Evolutionary conservation across 2,329 filamentous ascomycete genomes (phyloP).

Genomic region (Hypoxylon sp.): DNA sequence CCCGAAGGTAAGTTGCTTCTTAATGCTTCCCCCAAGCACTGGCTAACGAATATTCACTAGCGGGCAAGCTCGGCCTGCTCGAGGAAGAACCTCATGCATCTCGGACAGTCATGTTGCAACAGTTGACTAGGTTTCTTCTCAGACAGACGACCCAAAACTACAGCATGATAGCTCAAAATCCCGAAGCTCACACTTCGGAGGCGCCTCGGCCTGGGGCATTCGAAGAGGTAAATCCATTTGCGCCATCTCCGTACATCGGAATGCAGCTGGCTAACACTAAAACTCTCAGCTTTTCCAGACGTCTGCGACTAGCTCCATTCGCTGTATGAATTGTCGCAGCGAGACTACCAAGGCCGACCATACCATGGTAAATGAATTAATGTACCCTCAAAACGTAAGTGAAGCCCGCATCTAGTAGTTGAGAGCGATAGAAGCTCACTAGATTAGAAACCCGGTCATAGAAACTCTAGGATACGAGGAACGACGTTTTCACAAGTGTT

Average conservation of each 20-base stretch:
- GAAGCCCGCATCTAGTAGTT: conserved; percentile 21
- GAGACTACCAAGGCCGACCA: conserved; percentile 86
- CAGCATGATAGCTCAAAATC: conserved; percentile 74
- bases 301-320: conserved; percentile 79
- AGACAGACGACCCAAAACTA: conserved; percentile 86
- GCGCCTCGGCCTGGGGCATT: conserved; percentile 59
- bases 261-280: conserved; percentile 48
- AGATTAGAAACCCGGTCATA: conserved; percentile 62
- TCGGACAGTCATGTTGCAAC: conserved; percentile 86
- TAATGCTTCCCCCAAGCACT: neutral
- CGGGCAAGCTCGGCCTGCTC: conserved; percentile 81
- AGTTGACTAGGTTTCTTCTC: conserved; percentile 86
- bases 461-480: conserved; percentile 67
- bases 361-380: conserved; percentile 86
- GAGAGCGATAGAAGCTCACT: conserved; percentile 42
- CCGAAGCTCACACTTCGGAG: conserved; percentile 58
- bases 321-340: conserved; percentile 88
- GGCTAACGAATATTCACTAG: conserved; percentile 58
- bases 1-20: conserved; percentile 72
- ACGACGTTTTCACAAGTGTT: conserved; percentile 89
- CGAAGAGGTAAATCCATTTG: conserved; percentile 71
- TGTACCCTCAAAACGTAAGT: conserved; percentile 76
- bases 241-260: conserved; percentile 8
- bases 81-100: conserved; percentile 86
- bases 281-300: conserved; percentile 72